Base-by-base conservation (phyloP, 495 filamentous ascomycete species). In the Penicillium silybi region DNA sequence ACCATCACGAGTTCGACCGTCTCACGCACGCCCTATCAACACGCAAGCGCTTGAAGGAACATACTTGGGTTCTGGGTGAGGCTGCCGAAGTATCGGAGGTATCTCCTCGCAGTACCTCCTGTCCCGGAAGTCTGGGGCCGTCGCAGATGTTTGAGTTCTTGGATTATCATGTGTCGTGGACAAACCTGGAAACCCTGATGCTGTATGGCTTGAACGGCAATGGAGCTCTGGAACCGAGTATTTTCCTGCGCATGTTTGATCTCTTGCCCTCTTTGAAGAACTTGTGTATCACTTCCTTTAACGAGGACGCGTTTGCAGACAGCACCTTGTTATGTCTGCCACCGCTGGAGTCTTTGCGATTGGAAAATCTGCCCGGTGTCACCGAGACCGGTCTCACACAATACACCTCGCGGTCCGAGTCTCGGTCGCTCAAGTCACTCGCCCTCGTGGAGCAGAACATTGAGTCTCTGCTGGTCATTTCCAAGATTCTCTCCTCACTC, bases 11-110 rank as follows among this genome's bases (percentile, higher is more conserved):
- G 39, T 90, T 87, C 55, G 85, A 87, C 59, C 85, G 88, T 35
- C 64, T 91, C 8, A 85, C 86, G 17, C 82, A 92, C 60, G 89
- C 90, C 1, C 67, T 97, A 39, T 89, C 89, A 1, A 90, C 89
- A 2, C 74, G 90, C 26, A 78, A 70, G 46, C 82, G 82, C 18
- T 60, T 96, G 39, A 88, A 83, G 61, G 88, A 93, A 63, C 87
- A 89, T 58, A 77, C 85, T 29, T 96, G 92, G 92, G 75, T 90
- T 6, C 64, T 96, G 23, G 73, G 73, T 32, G 73, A 80, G 48
- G 79, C 77, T 18, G 43, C 67, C 15, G 71, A 75, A 37, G 61
- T 74, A 39, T 61, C 71, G 0, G 72, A 79, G 54, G 49, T 65
- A 44, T 76, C 76, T 8, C 67, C 72, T 25, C 73, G 71, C 41